Base-by-base conservation (phyloP, 1,139 yeast genomes). In the Scheffersomyces illinoinensis region DNA sequence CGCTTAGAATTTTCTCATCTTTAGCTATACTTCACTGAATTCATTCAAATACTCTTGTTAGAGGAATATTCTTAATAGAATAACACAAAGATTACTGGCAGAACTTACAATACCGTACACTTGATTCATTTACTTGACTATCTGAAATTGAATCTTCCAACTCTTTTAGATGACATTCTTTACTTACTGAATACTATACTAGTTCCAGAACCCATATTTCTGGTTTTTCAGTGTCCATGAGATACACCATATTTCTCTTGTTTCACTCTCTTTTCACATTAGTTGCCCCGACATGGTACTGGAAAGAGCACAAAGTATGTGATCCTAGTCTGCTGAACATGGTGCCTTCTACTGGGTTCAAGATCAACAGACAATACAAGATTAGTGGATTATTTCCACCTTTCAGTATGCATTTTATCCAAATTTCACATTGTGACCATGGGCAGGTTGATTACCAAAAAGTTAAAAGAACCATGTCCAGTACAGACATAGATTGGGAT, bases 311-410 rank as follows among this genome's bases (percentile, higher is more conserved):
- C 57, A 71, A 71, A 54, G 67, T 70, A 4, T 81, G 85, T 63
- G 76, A 79, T 63, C 81, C 83, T 0, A 56, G 61, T 17, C 65
- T 67, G 18, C 63, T 65, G 47, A 63, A 69, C n/a, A 18, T 69
- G n/a, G 33, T 76, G 6, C 81, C 84, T 0, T 88, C 84, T 62
- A 79, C 89, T 0, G 93, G 93, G 0, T 85, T 87, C 68, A 83
- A 85, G 60, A 74, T 88, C 3, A 82, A 82, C 56, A 76, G 89
- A 53, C 82, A 83, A 49, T 84, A 83, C 63, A 81, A 79, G 47
- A 66, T 85, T 46, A 73, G 77, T 52, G 75, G 81, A 4, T 62
- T 75, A 5, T 53, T 54, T 3, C 68, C 72, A 6, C 81, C 82
- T 0, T 78, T 79, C 1, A 70, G 83, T 43, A 73, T 79, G 58